These are phyloP conservation scores for Aechmea fasciata DNA, from an alignment of 176 grass and related monocot genomes.

Conservation along the genomic window DNA sequence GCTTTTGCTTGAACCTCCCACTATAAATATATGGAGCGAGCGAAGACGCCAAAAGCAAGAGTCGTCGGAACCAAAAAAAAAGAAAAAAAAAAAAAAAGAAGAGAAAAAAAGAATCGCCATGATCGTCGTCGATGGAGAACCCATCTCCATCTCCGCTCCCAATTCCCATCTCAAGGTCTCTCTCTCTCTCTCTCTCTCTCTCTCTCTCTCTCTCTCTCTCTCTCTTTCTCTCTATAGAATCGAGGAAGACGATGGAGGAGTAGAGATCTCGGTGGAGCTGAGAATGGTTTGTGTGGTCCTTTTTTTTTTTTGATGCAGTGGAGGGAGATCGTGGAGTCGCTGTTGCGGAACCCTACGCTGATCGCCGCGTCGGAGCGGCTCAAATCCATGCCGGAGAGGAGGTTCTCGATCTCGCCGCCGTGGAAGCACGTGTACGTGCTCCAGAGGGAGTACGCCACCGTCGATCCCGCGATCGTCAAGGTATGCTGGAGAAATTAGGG, in stretches of 20 bases:
- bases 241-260: not conserved
- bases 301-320: constrained; percentile 24
- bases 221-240: not conserved
- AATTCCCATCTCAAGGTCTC: constrained; percentile 1
- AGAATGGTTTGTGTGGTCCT: not conserved
- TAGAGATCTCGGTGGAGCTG: too few relatives aligned
- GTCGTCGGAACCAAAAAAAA: not conserved
- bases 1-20: too few relatives aligned
- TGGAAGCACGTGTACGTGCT: constrained; percentile 65
- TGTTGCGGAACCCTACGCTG: constrained; percentile 39
- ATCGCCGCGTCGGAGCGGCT: constrained; percentile 39
- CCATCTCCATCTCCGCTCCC: constrained; percentile 14
- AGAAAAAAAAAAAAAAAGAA: not conserved
- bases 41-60: not conserved
- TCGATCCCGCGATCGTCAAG: constrained; percentile 60
- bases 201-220: constrained; percentile 5
- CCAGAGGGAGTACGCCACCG: constrained; percentile 86
- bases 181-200: constrained; percentile 1
- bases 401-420: constrained; percentile 27
- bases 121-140: constrained; percentile 63
- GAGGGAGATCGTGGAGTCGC: constrained; percentile 42
- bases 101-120: constrained; percentile 23
- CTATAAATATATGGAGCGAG: too few relatives aligned
- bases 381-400: constrained; percentile 34
- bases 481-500: constrained; percentile 13